A percentile compares a stretch with the other conserved stretches of the same genome.
These are phyloP conservation scores for Sarcodon sp. DNA, from an alignment of 768 basidiomycete genomes.

Conservation along the genomic window DNA sequence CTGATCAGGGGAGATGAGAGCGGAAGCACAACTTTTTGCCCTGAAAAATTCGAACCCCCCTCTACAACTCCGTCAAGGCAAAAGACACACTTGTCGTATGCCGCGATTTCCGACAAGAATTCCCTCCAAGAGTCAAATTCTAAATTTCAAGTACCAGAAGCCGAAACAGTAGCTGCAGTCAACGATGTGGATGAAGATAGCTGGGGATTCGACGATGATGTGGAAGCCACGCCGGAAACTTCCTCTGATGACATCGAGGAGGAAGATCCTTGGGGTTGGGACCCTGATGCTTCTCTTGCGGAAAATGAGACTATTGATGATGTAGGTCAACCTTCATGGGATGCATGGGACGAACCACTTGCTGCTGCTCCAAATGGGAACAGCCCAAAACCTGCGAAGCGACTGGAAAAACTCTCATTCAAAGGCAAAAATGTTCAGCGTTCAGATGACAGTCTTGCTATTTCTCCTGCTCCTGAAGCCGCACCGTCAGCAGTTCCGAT, in stretches of 20 bases:
- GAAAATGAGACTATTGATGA: constrained; percentile 16
- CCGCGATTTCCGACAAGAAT: too few relatives aligned
- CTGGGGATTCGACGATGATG: constrained; percentile 29
- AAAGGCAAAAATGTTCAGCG: constrained; percentile 32
- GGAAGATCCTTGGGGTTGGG: constrained; percentile 69
- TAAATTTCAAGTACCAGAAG: constrained; percentile 1
- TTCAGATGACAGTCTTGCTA: constrained; percentile 1
- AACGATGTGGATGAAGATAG: constrained; percentile 20
- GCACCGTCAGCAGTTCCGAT: constrained; percentile 11
- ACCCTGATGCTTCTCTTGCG: constrained; percentile 37
- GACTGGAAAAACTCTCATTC: constrained; percentile 43
- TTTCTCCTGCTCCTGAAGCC: neutral
- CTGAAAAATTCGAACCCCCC: too few relatives aligned
- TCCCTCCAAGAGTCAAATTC: too few relatives aligned
- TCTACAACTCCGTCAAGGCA: too few relatives aligned
- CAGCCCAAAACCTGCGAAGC: constrained; percentile 37
- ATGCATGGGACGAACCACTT: constrained; percentile 16
- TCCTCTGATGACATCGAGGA: constrained; percentile 20
- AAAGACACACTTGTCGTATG: too few relatives aligned
- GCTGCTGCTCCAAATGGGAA: constrained; percentile 13
- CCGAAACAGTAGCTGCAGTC: neutral
- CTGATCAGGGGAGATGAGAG: constrained; percentile 27
- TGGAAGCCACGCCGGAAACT: constrained; percentile 11
- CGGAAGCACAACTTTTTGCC: neutral
- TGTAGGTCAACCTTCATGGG: constrained; percentile 57